Evolutionary conservation across 164 flowering plant species (phyloP).

Genomic region (Magnolia changhungtana): DNA sequence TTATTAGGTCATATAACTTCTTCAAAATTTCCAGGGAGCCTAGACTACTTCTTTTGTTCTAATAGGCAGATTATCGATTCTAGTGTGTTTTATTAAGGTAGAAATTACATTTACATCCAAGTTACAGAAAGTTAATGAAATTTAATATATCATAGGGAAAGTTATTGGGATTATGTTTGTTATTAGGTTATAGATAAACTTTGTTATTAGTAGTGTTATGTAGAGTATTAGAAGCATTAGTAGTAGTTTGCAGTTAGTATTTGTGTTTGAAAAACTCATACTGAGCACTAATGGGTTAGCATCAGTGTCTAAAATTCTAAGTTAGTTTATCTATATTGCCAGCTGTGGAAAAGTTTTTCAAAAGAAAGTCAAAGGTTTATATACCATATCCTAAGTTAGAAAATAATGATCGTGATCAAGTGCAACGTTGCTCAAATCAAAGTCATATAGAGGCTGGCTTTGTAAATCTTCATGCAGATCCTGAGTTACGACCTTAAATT

Average conservation of each 20-base stretch:
- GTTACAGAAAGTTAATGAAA: too few species aligned
- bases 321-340: background rate
- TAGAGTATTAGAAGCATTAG: too few species aligned
- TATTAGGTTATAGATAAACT: too few species aligned
- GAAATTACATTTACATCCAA: too few species aligned
- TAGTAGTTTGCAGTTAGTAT: too few species aligned
- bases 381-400: background rate
- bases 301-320: too few species aligned
- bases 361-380: conserved; percentile 2
- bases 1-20: background rate
- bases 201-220: too few species aligned
- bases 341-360: background rate
- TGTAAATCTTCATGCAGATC: background rate
- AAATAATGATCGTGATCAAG: background rate
- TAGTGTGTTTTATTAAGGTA: too few species aligned
- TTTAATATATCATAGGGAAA: too few species aligned
- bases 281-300: too few species aligned
- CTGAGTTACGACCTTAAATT: background rate
- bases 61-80: background rate
- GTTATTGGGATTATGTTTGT: too few species aligned
- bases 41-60: background rate
- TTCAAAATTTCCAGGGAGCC: background rate
- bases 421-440: background rate
- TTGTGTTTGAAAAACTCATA: too few species aligned
- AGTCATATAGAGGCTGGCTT: background rate